phyloP scores from a whole-genome alignment of 257 asterid genomes.

The Przewalskia tangutica region DNA sequence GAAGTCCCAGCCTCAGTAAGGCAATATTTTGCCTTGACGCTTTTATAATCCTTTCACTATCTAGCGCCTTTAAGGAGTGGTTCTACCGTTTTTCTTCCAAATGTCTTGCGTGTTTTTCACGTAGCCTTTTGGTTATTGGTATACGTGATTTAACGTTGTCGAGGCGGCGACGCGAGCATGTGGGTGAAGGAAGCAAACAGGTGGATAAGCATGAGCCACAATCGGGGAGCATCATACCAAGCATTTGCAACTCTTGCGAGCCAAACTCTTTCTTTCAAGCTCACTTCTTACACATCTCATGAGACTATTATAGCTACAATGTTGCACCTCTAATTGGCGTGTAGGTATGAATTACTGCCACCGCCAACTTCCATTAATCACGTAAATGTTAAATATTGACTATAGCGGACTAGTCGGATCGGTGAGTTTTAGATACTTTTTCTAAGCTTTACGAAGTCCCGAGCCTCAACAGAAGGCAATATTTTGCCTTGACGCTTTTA shows the following conservation, averaged over 20 bases:
- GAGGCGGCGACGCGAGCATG: slow-evolving; percentile 58
- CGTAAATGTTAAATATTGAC: background rate
- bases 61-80: too few relatives aligned
- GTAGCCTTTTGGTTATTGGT: slow-evolving; percentile 17
- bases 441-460: too few relatives aligned
- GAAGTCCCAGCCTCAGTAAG: too few relatives aligned
- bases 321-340: slow-evolving; percentile 62
- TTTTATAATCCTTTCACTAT: too few relatives aligned
- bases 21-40: too few relatives aligned
- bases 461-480: too few relatives aligned
- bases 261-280: slow-evolving; percentile 57
- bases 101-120: too few relatives aligned
- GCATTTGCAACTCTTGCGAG: slow-evolving; percentile 55
- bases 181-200: slow-evolving; percentile 68
- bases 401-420: background rate
- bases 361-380: slow-evolving; percentile 42
- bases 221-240: slow-evolving; percentile 88
- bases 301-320: slow-evolving; percentile 44
- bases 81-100: too few relatives aligned
- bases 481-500: too few relatives aligned
- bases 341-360: slow-evolving; percentile 44
- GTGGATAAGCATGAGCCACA: slow-evolving; percentile 89
- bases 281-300: slow-evolving; percentile 48
- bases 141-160: slow-evolving; percentile 65
- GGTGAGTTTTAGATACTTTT: too few relatives aligned